Evolutionary conservation across 768 basidiomycete genomes (phyloP).

Genomic region (Leccinum incarnatum): DNA sequence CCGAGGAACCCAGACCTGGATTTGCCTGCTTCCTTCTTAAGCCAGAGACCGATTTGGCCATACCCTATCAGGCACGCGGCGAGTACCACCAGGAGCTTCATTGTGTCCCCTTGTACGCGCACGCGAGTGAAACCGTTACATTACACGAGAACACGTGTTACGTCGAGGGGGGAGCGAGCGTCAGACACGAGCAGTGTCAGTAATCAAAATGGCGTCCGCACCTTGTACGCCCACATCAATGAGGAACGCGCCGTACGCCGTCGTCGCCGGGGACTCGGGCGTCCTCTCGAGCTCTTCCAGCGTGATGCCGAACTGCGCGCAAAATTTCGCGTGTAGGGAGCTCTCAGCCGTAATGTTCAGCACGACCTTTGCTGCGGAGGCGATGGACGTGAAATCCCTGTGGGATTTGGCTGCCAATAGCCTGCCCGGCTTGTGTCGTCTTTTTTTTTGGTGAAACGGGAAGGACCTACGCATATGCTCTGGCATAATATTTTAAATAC

Average conservation of each 20-base stretch:
- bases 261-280: slow-evolving; percentile 67
- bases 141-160: background rate
- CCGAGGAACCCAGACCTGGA: slow-evolving; percentile 8
- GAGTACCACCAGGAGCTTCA: slow-evolving; percentile 74
- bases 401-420: slow-evolving; percentile 78
- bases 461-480: slow-evolving; percentile 64
- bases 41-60: slow-evolving; percentile 87
- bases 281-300: slow-evolving; percentile 57
- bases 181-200: background rate
- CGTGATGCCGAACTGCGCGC: slow-evolving; percentile 66
- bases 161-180: no score
- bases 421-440: slow-evolving; percentile 32
- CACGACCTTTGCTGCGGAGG: slow-evolving; percentile 61
- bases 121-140: background rate
- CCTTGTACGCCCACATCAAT: slow-evolving; percentile 69
- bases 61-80: slow-evolving; percentile 88
- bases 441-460: background rate
- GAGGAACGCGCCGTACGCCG: slow-evolving; percentile 85
- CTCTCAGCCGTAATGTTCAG: slow-evolving; percentile 66
- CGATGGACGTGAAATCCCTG: slow-evolving; percentile 54
- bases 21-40: slow-evolving; percentile 54
- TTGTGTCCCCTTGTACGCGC: slow-evolving; percentile 53
- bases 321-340: slow-evolving; percentile 67
- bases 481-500: slow-evolving; percentile 80
- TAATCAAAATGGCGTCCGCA: background rate